phyloP scores from a whole-genome alignment of 106 monocot genomes.

The Dactylorhiza incarnata region DNA sequence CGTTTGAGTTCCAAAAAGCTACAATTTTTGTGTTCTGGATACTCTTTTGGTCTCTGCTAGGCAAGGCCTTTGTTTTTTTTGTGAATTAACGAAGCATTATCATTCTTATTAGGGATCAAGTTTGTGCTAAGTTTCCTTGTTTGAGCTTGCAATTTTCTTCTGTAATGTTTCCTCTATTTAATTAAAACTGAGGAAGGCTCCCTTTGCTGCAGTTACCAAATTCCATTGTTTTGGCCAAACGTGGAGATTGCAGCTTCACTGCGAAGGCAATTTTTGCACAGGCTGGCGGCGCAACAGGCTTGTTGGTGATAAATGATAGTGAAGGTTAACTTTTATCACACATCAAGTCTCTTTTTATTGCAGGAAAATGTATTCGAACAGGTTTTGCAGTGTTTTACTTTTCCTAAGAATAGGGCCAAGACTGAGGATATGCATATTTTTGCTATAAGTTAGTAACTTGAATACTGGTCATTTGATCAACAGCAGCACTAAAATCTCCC shows the following conservation, averaged over 20 bases:
- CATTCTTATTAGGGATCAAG: not conserved
- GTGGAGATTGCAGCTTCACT: slow-evolving; percentile 82
- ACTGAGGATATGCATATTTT: not conserved
- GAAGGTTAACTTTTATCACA: slow-evolving; percentile 48
- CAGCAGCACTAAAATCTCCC: not conserved
- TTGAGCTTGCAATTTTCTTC: not conserved
- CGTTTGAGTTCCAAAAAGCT: not conserved
- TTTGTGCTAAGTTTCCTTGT: not conserved
- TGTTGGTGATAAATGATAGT: slow-evolving; percentile 84
- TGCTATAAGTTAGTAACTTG: not conserved
- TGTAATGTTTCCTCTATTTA: not conserved
- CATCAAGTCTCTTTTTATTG: not conserved
- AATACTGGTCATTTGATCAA: not conserved
- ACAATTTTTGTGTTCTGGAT: not conserved
- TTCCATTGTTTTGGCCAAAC: slow-evolving; percentile 68
- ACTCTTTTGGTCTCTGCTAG: not conserved
- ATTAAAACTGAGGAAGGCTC: not conserved
- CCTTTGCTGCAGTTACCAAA: slow-evolving; percentile 43
- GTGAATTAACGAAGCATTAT: not conserved
- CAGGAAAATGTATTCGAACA: not conserved
- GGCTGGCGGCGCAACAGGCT: slow-evolving; percentile 62
- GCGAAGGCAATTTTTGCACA: slow-evolving; percentile 79
- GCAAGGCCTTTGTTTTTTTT: not conserved
- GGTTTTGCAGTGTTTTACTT: not conserved
- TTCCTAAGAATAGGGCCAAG: not conserved